A percentile compares a stretch with the other conserved stretches of the same genome.
Conservation (phyloP, 169 alveolate genomes). For the Theileria luwenshuni region DNA sequence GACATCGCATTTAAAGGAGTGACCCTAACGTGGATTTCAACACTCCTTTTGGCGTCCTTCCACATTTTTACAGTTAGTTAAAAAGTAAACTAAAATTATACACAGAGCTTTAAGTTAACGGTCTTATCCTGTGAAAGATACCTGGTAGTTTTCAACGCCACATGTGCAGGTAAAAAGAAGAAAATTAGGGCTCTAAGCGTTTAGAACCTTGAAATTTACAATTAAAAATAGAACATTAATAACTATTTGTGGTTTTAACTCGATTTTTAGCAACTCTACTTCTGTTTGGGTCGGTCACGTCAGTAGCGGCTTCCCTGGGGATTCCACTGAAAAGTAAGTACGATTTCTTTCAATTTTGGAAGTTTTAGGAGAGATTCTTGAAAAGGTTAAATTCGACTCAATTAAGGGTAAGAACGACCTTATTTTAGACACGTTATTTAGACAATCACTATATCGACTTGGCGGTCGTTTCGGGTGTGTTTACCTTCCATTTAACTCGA, state of each 20-base stretch:
- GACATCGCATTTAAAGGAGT: slow-evolving; percentile 2
- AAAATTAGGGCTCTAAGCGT: background rate
- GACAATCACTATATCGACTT: slow-evolving; percentile 17
- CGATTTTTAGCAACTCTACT: slow-evolving; percentile 10
- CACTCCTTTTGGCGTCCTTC: slow-evolving; percentile 21
- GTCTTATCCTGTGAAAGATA: slow-evolving; percentile 37
- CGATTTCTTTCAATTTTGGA: background rate
- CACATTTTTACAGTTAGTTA: slow-evolving; percentile 49
- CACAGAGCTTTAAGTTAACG: slow-evolving; percentile 36
- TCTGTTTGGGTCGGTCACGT: slow-evolving; percentile 34
- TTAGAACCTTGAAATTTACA: background rate
- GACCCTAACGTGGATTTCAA: slow-evolving; percentile 28
- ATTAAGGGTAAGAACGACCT: slow-evolving; percentile 8
- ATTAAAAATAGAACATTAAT: background rate
- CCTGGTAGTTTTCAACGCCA: slow-evolving; percentile 41
- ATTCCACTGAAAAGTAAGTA: slow-evolving; percentile 37
- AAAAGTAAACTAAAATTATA: background rate
- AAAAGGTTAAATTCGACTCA: background rate
- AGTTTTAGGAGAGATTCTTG: slow-evolving; percentile 22
- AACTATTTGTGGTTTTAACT: background rate
- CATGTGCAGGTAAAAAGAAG: slow-evolving; percentile 52
- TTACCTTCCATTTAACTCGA: background rate
- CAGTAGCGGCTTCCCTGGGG: slow-evolving; percentile 30
- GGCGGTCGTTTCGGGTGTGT: slow-evolving; percentile 30
- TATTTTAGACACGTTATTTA: background rate